Evolutionary conservation across 1,284 basidiomycete species (phyloP), one percentile per base, ranked within the genome.

Genomic region (Trametes pubescens): DNA sequence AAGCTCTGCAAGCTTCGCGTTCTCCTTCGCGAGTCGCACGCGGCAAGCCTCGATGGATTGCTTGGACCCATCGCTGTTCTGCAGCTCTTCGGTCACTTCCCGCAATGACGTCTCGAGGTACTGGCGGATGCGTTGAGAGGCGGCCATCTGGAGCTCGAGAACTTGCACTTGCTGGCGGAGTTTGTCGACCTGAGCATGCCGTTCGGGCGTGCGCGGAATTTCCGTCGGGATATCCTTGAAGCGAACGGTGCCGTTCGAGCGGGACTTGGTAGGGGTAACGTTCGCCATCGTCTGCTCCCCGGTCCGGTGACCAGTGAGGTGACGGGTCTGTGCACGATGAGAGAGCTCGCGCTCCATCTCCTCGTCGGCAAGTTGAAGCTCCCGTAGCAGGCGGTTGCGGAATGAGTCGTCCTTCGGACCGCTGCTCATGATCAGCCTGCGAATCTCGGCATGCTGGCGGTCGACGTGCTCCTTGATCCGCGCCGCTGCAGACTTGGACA

Each of bases 361-460:
- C 49, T 89, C 86, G 66, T 92, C 90, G 0, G 85, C 82, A 18
- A 82, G 74, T 67, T 90, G 84, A 29, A 95, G 80, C 72, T 94
- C 91, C 49, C 84, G 85, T 34, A 94, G 78, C 2, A 94, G 78
- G 40, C 87, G 84, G 40, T 83, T 80, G 44, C 89, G 84, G 81
- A 93, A 87, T 6, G 82, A 79, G 44, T 85, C 82, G 64, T 92
- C 90, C 52, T 83, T 81, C 11, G 86, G 84, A 14, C 81, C 83
- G 60, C 81, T 82, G 52, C 80, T 82, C 77, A 86, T 81, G 61
- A 92, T 84, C 14, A 92, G 77, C 18, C 85, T 79, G 7, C 90
- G 86, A 48, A 92, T 84, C 69, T 92, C 90, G 24, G 84, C 84
- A 69, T 91, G 89, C 62, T 92, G 90, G 24, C 82, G 84, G 67